Evolutionary conservation across 2,329 filamentous ascomycete genomes (phyloP), one percentile per base, ranked within the genome.

Genomic region (Lasiodiplodia citricola): DNA sequence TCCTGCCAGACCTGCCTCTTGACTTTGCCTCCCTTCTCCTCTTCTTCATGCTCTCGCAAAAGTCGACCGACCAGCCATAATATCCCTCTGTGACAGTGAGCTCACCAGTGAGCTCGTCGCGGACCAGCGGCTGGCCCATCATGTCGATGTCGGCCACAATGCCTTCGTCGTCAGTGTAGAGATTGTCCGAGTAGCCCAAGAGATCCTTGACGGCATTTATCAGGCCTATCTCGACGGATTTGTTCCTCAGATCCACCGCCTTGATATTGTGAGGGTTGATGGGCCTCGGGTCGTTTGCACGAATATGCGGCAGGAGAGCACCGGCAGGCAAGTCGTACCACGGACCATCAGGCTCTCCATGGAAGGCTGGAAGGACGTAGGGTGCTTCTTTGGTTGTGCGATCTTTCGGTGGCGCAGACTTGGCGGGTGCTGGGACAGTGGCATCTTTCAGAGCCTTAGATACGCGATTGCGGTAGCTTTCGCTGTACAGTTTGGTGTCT

Each of bases 311-410:
- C 57, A 97, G 86, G 84, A 94, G 90, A 72, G 92, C 95, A 2
- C 89, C 91, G 1, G 93, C 93, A 0, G 93, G 93, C 0, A 96
- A 83, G 72, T 97, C 93, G 80, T 94, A 92, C 87, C 91, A 97
- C 0, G 91, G 89, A 4, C 86, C 88, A 0, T 87, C 86, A 1
- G 86, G 81, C 75, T 96, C 92, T 51, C 94, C 94, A 77, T 97
- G 94, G 68, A 87, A 87, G 1, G 91, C 84, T 23, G 94, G 94
- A 78, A 97, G 86, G 35, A 91, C 79, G 74, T 88, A 95, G 0
- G 91, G 91, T 1, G 82, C 81, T 70, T 90, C 84, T 73, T 87
- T 90, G 18, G 71, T 72, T 11, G 74, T 74, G 70, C 74, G 76
- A 8, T 72, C 73, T 51, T 79, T 73, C 28, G 79, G 80, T 38